Evolutionary conservation across 176 grass and related monocot genomes (phyloP).

Genomic region (Oryza meridionalis): DNA sequence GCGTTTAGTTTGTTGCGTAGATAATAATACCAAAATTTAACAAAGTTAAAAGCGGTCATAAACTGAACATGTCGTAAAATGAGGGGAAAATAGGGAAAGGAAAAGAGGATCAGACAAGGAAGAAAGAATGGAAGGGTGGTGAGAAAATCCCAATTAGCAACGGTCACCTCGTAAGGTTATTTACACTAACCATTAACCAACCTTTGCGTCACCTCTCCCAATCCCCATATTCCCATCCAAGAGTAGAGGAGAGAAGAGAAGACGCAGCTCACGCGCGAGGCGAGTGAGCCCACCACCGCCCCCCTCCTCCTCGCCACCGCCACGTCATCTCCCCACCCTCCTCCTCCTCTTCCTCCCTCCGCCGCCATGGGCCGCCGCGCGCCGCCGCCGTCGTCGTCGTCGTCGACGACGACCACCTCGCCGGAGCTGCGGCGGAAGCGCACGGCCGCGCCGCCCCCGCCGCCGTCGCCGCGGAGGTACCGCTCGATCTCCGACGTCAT

Average conservation of each 20-base stretch:
- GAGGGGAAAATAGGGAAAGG: background rate
- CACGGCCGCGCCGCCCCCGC: slow-evolving; percentile 71
- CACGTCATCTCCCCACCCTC: slow-evolving; percentile 7
- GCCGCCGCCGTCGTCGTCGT: background rate
- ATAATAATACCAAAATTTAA: too few species aligned
- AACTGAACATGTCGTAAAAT: too few species aligned
- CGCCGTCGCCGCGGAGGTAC: slow-evolving; percentile 53
- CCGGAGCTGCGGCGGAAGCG: slow-evolving; percentile 58
- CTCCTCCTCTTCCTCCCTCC: background rate
- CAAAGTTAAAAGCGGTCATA: too few species aligned
- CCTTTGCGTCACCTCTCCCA: background rate
- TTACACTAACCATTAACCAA: background rate
- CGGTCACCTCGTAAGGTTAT: slow-evolving; percentile 22
- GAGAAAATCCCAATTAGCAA: slow-evolving; percentile 20
- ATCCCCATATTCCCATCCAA: background rate
- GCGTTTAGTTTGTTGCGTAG: too few species aligned
- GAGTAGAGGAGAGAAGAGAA: too few species aligned
- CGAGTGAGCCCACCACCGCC: slow-evolving; percentile 20
- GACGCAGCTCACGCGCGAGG: slow-evolving; percentile 4
- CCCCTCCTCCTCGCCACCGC: background rate
- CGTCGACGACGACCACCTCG: slow-evolving; percentile 27
- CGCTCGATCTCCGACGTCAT: slow-evolving; percentile 73
- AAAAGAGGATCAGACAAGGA: background rate
- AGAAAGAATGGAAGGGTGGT: background rate
- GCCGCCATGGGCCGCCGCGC: slow-evolving; percentile 33